Base-by-base conservation (phyloP, 345 rosid genomes). In the Toxicodendron radicans region DNA sequence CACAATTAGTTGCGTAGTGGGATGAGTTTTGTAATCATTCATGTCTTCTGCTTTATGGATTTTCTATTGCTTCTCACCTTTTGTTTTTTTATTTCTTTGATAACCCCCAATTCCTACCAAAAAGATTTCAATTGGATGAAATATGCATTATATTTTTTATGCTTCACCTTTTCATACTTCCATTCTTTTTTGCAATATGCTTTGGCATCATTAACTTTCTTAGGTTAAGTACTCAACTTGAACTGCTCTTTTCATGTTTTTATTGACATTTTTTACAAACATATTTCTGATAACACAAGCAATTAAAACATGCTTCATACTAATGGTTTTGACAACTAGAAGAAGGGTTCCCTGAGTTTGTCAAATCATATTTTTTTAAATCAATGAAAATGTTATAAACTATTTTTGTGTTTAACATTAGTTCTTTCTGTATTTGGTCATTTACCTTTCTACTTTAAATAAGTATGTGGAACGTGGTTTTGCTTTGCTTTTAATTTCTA, bases 11-110 rank as follows among this genome's bases (percentile, higher is more conserved):
- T 52, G 64, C 10, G 7, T 27, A 21, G 35, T 21, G 46, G 58
- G 75, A 48, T 65, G 61, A 48, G 27, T 20, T 21, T 60, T 68
- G 61, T 64, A 73, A 69, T 64, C 66, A 64, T 69, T 64, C 66
- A 48, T 69, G 27, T 30, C 41, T 41, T 73, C 62, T 8, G 35
- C 64, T 67, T 57, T 60, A 41, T 38, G 65, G 56, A 61, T 69
- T 73, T 38, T 21, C 59, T 5, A 7, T 58, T 54, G 3, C 17
- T 18, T 5, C 23, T n/a, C 24, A 1, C 0, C 27, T 32, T 53
- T 24, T 17, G 3, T 20, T 64, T 60, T 66, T 46, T 43, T 13
- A 51, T 61, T 49, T 35, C 43, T 53, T 41, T 21, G 17, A 17
- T 76, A 23, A 13, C 52, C 51, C n/a, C 16, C 59, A 8, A 24